Evolutionary conservation across 345 rosid genomes (phyloP), one percentile per base, ranked within the genome.

Genomic region (Jatropha curcas): DNA sequence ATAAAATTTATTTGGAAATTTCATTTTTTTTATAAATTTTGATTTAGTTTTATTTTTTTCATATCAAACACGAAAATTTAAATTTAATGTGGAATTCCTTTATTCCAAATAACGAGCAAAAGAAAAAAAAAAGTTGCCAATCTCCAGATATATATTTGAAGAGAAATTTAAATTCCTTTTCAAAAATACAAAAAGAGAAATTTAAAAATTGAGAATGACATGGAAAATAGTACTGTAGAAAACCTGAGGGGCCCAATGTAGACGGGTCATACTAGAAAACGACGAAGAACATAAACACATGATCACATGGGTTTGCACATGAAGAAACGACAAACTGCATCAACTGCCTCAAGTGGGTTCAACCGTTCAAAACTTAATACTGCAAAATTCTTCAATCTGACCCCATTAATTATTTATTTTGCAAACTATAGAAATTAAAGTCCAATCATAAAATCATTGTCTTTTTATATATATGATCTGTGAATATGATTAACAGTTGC

Each of bases 301-400:
- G 84, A 55, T 62, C 90, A 86, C 90, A 84, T 86, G 90, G 86
- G 61, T 76, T 48, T 24, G 84, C 90, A 84, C 88, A 84, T 86
- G 89, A 60, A 43, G 63, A 58, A 45, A 45, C 37, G 25, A 4
- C 59, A 55, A 24, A 35, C 48, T 34, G 9, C 13, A 7, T 5
- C 8, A 24, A 35, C 48, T 34, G 9, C 13, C 3, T 5, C 8
- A 4, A 27, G 6, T 24, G 33, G 31, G 16, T 22, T 16, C n/a
- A n/a, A n/a, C n/a, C n/a, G 5, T 56, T 13, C 2, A 12, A 39
- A 39, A 52, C 7, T 45, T 46, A 46, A 12, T 27, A 39, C 19
- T 28, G 11, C 20, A 50, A 14, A 28, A 45, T 65, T 8, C 37
- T 22, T 27, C 24, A 14, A 30, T 14, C 10, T 28, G 65, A 64